These are phyloP conservation scores for Cladosporium sp. DNA, from an alignment of 2,329 filamentous ascomycete genomes.

Conservation along the genomic window DNA sequence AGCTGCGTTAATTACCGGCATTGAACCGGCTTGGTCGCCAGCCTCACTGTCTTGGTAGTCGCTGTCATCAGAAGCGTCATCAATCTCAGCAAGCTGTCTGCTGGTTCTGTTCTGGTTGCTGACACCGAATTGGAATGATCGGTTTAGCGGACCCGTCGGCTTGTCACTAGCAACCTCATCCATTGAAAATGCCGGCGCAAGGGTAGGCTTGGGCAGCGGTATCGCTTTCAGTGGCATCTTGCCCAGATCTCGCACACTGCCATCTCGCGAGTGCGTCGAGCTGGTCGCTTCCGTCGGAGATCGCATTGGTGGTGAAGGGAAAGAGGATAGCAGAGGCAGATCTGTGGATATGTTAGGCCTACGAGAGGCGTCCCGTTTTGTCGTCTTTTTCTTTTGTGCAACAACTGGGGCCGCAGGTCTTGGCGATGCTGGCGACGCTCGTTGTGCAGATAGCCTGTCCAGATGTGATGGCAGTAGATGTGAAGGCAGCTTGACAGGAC, in stretches of 20 bases:
- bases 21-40: slow-evolving; percentile 30
- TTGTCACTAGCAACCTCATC: slow-evolving; percentile 15
- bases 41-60: slow-evolving; percentile 32
- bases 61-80: slow-evolving; percentile 31
- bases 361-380: slow-evolving; percentile 17
- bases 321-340: slow-evolving; percentile 19
- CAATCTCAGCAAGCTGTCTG: slow-evolving; percentile 27
- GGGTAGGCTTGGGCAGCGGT: slow-evolving; percentile 33
- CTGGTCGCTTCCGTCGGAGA: slow-evolving; percentile 25
- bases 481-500: slow-evolving; percentile 70
- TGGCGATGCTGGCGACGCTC: slow-evolving; percentile 20
- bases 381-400: not conserved
- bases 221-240: slow-evolving; percentile 35
- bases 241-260: slow-evolving; percentile 29
- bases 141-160: slow-evolving; percentile 35
- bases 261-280: slow-evolving; percentile 27
- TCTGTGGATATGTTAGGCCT: slow-evolving; percentile 27
- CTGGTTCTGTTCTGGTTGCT: slow-evolving; percentile 26
- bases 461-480: slow-evolving; percentile 75
- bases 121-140: slow-evolving; percentile 37
- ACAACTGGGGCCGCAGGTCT: not conserved
- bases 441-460: slow-evolving; percentile 18
- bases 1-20: slow-evolving; percentile 23
- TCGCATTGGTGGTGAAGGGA: slow-evolving; percentile 30
- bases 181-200: slow-evolving; percentile 28